Evolutionary conservation across 805 yeast genomes (phyloP).

Genomic region (Maudiozyma turicensis): DNA sequence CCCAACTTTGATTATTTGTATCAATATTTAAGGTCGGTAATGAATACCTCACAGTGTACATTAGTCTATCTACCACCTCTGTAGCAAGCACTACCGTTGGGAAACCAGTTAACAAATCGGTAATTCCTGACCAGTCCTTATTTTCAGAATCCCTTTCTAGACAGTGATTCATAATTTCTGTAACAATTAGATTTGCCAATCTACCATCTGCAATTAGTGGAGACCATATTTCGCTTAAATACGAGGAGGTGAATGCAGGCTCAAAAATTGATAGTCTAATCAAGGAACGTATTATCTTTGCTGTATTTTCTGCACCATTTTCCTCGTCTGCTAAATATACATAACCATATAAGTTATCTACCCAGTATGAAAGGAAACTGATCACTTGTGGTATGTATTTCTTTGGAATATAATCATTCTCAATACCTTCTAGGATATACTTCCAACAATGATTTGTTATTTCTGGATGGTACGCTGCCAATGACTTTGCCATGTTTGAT

Average conservation of each 20-base stretch:
- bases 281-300: conserved; percentile 52
- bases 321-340: conserved; percentile 47
- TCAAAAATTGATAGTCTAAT: conserved; percentile 48
- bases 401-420: conserved; percentile 14
- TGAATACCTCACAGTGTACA: conserved; percentile 43
- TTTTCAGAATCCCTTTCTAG: conserved; percentile 73
- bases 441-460: conserved; percentile 47
- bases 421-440: conserved; percentile 20
- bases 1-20: conserved; percentile 46
- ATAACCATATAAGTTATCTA: conserved; percentile 49
- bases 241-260: conserved; percentile 39
- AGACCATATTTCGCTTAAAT: conserved; percentile 60
- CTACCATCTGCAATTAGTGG: conserved; percentile 52
- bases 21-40: conserved; percentile 33
- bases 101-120: conserved; percentile 49
- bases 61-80: conserved; percentile 47
- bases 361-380: conserved; percentile 54
- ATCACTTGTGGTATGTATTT: conserved; percentile 19
- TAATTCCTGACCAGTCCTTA: conserved; percentile 52
- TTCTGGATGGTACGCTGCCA: conserved; percentile 49
- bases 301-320: conserved; percentile 50
- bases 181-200: conserved; percentile 48
- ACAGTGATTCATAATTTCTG: conserved; percentile 65
- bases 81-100: conserved; percentile 72
- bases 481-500: conserved; percentile 42